These are phyloP conservation scores for Cercospora janseana DNA, from an alignment of 2,329 filamentous ascomycete genomes.

Conservation along the genomic window DNA sequence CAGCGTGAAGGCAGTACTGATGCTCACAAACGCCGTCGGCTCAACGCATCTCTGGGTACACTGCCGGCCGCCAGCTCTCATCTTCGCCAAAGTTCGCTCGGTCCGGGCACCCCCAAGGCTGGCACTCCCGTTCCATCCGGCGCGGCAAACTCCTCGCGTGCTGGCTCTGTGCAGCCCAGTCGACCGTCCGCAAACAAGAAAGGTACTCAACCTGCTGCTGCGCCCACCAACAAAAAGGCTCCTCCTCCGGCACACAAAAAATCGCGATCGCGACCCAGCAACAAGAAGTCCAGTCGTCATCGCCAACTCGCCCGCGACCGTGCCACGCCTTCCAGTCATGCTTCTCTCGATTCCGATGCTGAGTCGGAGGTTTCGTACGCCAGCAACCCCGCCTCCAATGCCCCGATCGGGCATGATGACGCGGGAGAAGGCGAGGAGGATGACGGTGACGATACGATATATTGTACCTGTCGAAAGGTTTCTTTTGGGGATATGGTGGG, in stretches of 20 bases:
- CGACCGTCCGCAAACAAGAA: slow-evolving; percentile 32
- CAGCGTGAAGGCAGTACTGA: slow-evolving; percentile 44
- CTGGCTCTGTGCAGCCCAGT: slow-evolving; percentile 58
- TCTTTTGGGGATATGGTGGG: slow-evolving; percentile 87
- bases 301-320: slow-evolving; percentile 38
- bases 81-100: slow-evolving; percentile 60
- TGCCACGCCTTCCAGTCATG: slow-evolving; percentile 35
- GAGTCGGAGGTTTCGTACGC: slow-evolving; percentile 23
- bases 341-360: slow-evolving; percentile 23
- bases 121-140: slow-evolving; percentile 51
- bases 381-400: slow-evolving; percentile 30
- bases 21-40: slow-evolving; percentile 57
- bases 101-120: slow-evolving; percentile 62
- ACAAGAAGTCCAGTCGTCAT: slow-evolving; percentile 36
- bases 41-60: slow-evolving; percentile 53
- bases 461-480: slow-evolving; percentile 79
- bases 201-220: slow-evolving; percentile 28
- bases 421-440: slow-evolving; percentile 32
- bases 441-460: slow-evolving; percentile 57
- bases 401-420: slow-evolving; percentile 31
- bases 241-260: slow-evolving; percentile 44
- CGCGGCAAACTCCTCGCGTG: slow-evolving; percentile 47
- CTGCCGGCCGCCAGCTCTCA: slow-evolving; percentile 54
- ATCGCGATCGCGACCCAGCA: slow-evolving; percentile 27
- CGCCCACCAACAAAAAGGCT: slow-evolving; percentile 51